Percentiles rank a stretch among this genome's conserved stretches.
These are phyloP conservation scores for Fusarium bactridioides DNA, from an alignment of 2,329 filamentous ascomycete species.

Conservation along the genomic window DNA sequence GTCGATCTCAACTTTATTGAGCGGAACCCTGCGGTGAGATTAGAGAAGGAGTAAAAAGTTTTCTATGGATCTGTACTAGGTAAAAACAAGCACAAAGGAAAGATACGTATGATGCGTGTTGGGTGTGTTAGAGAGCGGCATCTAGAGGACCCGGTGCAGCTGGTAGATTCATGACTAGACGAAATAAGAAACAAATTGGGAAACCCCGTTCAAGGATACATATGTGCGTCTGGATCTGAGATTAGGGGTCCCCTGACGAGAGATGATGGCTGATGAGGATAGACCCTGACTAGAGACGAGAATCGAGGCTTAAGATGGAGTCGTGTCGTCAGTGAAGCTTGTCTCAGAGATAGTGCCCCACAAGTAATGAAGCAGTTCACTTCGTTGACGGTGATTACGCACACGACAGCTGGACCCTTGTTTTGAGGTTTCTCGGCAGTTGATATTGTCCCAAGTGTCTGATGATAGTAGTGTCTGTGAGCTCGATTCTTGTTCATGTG, in stretches of 20 bases:
- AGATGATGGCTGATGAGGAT: conserved; percentile 23
- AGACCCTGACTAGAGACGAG: conserved; percentile 31
- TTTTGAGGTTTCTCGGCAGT: conserved; percentile 5
- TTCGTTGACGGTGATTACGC: conserved; percentile 21
- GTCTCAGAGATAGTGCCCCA: conserved; percentile 20
- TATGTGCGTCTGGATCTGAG: neutral
- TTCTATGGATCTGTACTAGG: neutral
- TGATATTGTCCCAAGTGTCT: neutral
- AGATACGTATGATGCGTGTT: conserved; percentile 9
- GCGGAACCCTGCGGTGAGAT: conserved; percentile 86
- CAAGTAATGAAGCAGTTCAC: conserved; percentile 14
- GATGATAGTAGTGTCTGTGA: neutral
- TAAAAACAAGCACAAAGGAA: neutral
- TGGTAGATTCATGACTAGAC: conserved; percentile 34
- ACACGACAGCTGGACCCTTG: conserved; percentile 26
- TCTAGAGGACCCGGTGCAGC: conserved; percentile 20
- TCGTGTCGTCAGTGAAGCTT: conserved; percentile 31
- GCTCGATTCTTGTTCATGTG: neutral
- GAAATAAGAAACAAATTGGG: conserved; percentile 27
- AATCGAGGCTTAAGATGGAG: conserved; percentile 28
- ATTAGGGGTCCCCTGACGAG: neutral
- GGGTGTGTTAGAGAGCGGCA: conserved; percentile 7
- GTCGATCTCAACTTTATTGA: conserved; percentile 94
- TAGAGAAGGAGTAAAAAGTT: conserved; percentile 76
- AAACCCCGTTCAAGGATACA: conserved; percentile 7